phyloP scores from a whole-genome alignment of 805 yeast species.

The Candida silvatica region DNA sequence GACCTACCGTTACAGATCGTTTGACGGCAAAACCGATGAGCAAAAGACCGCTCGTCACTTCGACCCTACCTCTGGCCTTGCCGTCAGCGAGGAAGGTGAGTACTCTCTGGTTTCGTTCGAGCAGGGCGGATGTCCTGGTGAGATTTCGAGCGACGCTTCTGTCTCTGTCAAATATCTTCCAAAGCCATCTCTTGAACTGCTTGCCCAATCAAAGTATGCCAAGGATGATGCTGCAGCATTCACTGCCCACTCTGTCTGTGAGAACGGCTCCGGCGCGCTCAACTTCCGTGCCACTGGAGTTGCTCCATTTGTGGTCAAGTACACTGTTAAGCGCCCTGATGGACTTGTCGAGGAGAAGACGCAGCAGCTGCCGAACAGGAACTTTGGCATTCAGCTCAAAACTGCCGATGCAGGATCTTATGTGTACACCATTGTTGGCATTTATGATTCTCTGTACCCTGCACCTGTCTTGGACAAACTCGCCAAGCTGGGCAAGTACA shows the following conservation, averaged over 20 bases:
- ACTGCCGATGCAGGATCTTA: slow-evolving; percentile 48
- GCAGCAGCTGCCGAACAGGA: slow-evolving; percentile 38
- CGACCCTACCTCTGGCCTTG: slow-evolving; percentile 20
- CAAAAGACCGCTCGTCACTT: slow-evolving; percentile 7
- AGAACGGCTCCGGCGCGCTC: slow-evolving; percentile 14
- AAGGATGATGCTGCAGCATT: slow-evolving; percentile 4
- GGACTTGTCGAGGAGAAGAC: slow-evolving; percentile 33
- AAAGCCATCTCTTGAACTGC: slow-evolving; percentile 19
- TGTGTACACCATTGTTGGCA: slow-evolving; percentile 47
- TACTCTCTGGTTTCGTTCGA: slow-evolving; percentile 31
- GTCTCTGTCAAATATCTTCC: slow-evolving; percentile 21
- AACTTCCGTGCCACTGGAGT: slow-evolving; percentile 44
- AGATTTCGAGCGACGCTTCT: slow-evolving; percentile 14
- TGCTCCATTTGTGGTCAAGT: slow-evolving; percentile 59
- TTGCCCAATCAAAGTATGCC: slow-evolving; percentile 5
- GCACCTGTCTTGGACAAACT: slow-evolving; percentile 26
- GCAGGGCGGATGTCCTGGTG: slow-evolving; percentile 40
- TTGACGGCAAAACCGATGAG: slow-evolving; percentile 12
- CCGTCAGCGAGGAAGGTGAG: slow-evolving; percentile 31
- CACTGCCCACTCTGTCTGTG: slow-evolving; percentile 14
- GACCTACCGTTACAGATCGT: slow-evolving; percentile 22
- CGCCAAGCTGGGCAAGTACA: slow-evolving; percentile 14
- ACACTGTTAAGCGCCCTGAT: slow-evolving; percentile 51
- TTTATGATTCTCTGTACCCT: slow-evolving; percentile 59
- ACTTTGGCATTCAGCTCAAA: slow-evolving; percentile 29